These are phyloP conservation scores for Solanum arcanum DNA, from an alignment of 257 asterid genomes.

Conservation along the genomic window DNA sequence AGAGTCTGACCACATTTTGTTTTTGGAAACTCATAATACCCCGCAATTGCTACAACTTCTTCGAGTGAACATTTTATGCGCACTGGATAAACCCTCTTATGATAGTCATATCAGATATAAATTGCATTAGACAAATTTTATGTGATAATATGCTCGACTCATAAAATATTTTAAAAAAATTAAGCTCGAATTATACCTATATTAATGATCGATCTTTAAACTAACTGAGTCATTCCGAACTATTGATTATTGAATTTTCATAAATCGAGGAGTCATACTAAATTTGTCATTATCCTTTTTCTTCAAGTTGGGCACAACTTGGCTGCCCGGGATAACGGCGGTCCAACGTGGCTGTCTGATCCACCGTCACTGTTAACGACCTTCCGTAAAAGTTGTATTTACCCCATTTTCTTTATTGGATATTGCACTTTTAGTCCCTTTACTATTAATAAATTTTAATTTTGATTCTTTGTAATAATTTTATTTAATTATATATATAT, in stretches of 20 bases:
- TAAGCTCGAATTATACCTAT: accelerated
- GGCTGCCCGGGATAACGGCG: constrained; percentile 5
- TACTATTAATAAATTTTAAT: neutral
- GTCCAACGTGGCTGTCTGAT: constrained; percentile 33
- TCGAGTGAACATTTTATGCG: too few relatives aligned
- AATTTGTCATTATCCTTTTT: neutral
- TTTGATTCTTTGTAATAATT: neutral
- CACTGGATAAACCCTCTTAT: too few relatives aligned
- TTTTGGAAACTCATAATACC: too few relatives aligned
- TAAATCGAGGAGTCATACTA: neutral
- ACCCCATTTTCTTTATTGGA: neutral
- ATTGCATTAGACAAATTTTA: too few relatives aligned
- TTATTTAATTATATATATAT: neutral
- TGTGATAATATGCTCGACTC: too few relatives aligned
- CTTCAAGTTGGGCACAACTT: neutral
- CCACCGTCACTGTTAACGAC: neutral
- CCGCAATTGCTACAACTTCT: accelerated
- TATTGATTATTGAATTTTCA: neutral
- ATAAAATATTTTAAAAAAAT: too few relatives aligned
- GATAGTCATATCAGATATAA: too few relatives aligned
- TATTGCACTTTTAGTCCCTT: neutral
- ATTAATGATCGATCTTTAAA: accelerated
- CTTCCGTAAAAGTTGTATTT: neutral
- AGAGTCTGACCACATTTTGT: too few relatives aligned
- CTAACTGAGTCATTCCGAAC: too few relatives aligned